A percentile compares a stretch with the other conserved stretches of the same genome.
Evolutionary conservation across 1,284 basidiomycete genomes (phyloP).

Genomic region (Marasmius sp.): DNA sequence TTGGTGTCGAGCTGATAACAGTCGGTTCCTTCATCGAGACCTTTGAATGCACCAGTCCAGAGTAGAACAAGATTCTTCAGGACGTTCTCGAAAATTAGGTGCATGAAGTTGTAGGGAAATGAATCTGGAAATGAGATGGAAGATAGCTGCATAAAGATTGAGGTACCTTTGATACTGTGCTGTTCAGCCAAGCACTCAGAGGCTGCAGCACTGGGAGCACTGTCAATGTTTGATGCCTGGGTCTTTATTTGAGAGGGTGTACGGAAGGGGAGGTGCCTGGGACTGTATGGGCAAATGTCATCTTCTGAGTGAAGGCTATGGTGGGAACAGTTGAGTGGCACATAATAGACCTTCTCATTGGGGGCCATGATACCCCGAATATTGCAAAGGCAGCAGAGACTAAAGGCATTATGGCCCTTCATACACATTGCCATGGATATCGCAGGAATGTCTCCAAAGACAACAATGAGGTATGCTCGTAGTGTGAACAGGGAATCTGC

Average conservation of each 20-base stretch:
- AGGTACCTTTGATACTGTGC: constrained; percentile 42
- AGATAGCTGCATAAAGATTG: constrained; percentile 30
- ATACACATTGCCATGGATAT: constrained; percentile 25
- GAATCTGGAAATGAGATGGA: constrained; percentile 39
- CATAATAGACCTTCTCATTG: neutral
- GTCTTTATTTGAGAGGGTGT: constrained; percentile 31
- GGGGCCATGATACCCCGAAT: constrained; percentile 15
- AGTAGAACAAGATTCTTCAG: constrained; percentile 37
- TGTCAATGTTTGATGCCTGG: constrained; percentile 33
- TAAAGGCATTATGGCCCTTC: constrained; percentile 14
- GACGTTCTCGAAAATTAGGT: constrained; percentile 43
- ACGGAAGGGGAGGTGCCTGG: constrained; percentile 35
- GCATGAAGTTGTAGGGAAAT: constrained; percentile 50
- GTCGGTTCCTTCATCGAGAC: constrained; percentile 30
- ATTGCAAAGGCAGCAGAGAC: constrained; percentile 12
- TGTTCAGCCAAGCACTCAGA: constrained; percentile 27
- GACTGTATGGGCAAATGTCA: constrained; percentile 25
- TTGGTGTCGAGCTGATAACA: constrained; percentile 27
- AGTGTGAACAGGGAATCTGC: constrained; percentile 23
- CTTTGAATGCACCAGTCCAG: constrained; percentile 42
- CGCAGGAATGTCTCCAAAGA: constrained; percentile 37
- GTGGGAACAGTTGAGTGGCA: constrained; percentile 17
- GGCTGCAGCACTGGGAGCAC: constrained; percentile 20
- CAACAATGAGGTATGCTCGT: constrained; percentile 30
- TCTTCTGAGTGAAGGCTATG: neutral